Evolutionary conservation across 768 basidiomycete genomes (phyloP).

Genomic region (Lactifluus pinguis): DNA sequence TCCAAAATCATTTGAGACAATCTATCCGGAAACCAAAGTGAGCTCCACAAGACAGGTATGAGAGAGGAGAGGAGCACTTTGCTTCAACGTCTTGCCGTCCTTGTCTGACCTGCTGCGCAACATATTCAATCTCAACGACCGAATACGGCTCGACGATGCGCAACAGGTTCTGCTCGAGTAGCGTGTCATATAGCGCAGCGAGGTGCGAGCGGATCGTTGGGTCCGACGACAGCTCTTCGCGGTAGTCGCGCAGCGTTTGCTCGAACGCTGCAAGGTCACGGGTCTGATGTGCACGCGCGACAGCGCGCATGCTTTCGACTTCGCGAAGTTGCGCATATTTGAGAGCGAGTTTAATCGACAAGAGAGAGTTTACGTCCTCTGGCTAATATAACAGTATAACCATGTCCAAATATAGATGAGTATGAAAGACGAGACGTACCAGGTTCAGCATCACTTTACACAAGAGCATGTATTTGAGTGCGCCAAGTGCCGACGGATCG

Average conservation of each 20-base stretch:
- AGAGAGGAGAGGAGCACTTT: constrained; percentile 51
- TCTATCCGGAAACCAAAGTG: constrained; percentile 32
- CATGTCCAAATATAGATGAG: not conserved
- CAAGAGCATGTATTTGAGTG: constrained; percentile 94
- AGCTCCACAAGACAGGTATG: not conserved
- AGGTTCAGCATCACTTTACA: constrained; percentile 98
- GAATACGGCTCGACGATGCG: constrained; percentile 96
- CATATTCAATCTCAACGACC: constrained; percentile 81
- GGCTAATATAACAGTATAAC: constrained; percentile 42
- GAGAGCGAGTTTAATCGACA: constrained; percentile 78
- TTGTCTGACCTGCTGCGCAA: constrained; percentile 82
- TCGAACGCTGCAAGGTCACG: constrained; percentile 87
- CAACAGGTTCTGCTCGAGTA: constrained; percentile 91
- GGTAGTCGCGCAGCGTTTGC: constrained; percentile 77
- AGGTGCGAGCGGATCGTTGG: constrained; percentile 94
- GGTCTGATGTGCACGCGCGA: constrained; percentile 89
- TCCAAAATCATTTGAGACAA: constrained; percentile 98
- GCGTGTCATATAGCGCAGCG: constrained; percentile 87
- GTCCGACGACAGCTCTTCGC: constrained; percentile 88
- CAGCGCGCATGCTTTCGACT: constrained; percentile 91
- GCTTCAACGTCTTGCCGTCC: constrained; percentile 81
- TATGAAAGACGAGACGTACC: constrained; percentile 38
- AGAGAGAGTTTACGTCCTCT: constrained; percentile 83
- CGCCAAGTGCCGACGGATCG: constrained; percentile 54
- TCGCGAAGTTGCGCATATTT: constrained; percentile 84